Conservation (phyloP, 208 protist species). For the Kentomonas sorsogonicus region DNA sequence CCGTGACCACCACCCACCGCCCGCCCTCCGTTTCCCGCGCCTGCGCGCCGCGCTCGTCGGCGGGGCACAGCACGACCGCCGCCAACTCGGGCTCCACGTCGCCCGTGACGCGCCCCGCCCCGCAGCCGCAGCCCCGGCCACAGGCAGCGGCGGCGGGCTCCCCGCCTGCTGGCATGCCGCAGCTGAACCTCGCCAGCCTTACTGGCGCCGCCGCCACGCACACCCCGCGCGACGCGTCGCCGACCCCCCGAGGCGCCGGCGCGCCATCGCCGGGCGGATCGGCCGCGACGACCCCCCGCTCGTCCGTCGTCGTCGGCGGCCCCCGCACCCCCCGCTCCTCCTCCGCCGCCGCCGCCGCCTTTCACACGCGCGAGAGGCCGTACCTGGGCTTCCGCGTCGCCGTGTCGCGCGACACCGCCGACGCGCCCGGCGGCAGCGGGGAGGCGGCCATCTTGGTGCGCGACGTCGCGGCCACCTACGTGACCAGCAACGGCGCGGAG, state of each 20-base stretch:
- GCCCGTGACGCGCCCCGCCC: neutral
- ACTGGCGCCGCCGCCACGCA: neutral
- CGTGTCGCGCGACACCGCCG: conserved; percentile 19
- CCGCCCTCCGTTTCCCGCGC: conserved; percentile 18
- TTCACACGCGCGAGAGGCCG: conserved; percentile 22
- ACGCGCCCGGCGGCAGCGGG: conserved; percentile 11
- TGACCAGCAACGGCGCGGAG: conserved; percentile 25
- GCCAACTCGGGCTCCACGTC: neutral
- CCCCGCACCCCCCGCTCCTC: neutral
- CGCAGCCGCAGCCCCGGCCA: no score
- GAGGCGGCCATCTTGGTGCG: conserved; percentile 33
- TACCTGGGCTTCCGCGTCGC: conserved; percentile 75
- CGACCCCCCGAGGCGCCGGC: neutral
- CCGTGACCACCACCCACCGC: conserved; percentile 15
- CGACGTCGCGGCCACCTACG: conserved; percentile 50
- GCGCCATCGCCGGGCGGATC: neutral
- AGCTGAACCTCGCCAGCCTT: neutral
- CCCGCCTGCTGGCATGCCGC: neutral
- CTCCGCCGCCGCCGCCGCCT: neutral
- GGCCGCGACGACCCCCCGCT: neutral
- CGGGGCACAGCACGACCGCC: conserved; percentile 18
- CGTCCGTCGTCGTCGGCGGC: neutral
- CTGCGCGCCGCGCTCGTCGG: conserved; percentile 31
- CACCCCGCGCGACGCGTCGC: neutral
- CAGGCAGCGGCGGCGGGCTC: no score